A percentile compares a stretch with the other conserved stretches of the same genome.
Conservation (phyloP, 2,329 filamentous ascomycete genomes). For the Neophaeococcomyces mojaviensis region DNA sequence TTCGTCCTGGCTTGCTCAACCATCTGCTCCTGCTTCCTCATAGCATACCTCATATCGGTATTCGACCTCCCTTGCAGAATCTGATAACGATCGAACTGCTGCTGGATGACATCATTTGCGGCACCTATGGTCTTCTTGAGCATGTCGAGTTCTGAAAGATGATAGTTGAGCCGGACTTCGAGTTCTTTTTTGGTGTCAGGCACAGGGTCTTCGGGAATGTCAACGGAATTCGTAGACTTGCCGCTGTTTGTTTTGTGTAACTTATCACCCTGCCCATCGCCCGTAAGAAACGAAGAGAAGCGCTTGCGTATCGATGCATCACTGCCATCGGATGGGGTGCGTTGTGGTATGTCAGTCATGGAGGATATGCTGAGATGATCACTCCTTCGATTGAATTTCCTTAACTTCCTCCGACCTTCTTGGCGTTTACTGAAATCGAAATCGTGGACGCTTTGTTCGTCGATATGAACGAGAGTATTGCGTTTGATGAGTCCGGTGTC, state of each 20-base stretch:
- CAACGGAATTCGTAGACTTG: conserved; percentile 8
- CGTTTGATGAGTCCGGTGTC: background rate
- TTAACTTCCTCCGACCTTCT: background rate
- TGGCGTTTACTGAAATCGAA: conserved; percentile 4
- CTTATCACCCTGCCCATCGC: background rate
- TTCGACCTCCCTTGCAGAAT: conserved; percentile 7
- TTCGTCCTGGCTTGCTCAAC: conserved; percentile 5
- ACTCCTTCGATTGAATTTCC: conserved; percentile 3
- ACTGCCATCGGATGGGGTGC: conserved; percentile 6
- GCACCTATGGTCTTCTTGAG: conserved; percentile 12
- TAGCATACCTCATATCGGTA: conserved; percentile 4
- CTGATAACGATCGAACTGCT: conserved; percentile 7
- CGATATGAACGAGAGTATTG: conserved; percentile 1
- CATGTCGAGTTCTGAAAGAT: conserved; percentile 18
- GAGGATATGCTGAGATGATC: conserved; percentile 5
- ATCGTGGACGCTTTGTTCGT: conserved; percentile 6
- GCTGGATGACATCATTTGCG: conserved; percentile 12
- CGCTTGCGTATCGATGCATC: conserved; percentile 5
- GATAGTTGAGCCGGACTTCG: conserved; percentile 24
- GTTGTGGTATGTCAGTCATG: conserved; percentile 4
- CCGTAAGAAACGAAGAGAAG: background rate
- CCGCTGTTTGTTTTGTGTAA: conserved; percentile 7
- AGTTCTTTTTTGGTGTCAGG: conserved; percentile 19
- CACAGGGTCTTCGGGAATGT: conserved; percentile 10
- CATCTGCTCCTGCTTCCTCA: conserved; percentile 7